A percentile compares a stretch with the other conserved stretches of the same genome.
Evolutionary conservation across 352 stramenopile species (phyloP).

Genomic region (Phytophthora europaea): DNA sequence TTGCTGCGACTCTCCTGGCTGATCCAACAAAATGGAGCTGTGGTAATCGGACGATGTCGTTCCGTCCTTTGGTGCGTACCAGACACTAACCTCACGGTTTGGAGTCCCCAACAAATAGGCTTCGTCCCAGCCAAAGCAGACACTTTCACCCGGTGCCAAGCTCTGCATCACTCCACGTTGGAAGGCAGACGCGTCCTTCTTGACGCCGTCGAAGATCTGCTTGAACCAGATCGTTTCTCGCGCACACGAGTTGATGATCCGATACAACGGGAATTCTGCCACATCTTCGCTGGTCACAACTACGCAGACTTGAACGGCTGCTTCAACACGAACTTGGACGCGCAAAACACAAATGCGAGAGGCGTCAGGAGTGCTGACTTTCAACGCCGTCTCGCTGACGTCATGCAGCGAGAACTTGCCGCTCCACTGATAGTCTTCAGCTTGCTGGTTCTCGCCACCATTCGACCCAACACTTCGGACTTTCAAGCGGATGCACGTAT

Average conservation of each 20-base stretch:
- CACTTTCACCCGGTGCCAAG: conserved; percentile 71
- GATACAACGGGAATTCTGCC: conserved; percentile 75
- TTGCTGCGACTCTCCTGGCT: conserved; percentile 69
- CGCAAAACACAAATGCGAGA: conserved; percentile 83
- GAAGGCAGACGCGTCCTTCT: conserved; percentile 51
- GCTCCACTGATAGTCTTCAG: conserved; percentile 72
- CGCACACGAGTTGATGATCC: conserved; percentile 81
- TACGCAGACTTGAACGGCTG: conserved; percentile 76
- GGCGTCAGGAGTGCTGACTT: conserved; percentile 87
- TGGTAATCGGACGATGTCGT: conserved; percentile 46
- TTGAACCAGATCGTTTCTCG: conserved; percentile 84
- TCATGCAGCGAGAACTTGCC: conserved; percentile 87
- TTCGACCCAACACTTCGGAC: conserved; percentile 38
- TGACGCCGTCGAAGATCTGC: conserved; percentile 79
- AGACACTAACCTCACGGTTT: conserved; percentile 71
- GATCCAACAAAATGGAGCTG: conserved; percentile 78
- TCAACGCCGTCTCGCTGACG: conserved; percentile 86
- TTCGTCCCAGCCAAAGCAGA: conserved; percentile 91
- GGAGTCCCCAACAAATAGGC: conserved; percentile 78
- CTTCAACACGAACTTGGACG: conserved; percentile 83
- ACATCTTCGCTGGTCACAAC: conserved; percentile 79
- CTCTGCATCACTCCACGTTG: conserved; percentile 78
- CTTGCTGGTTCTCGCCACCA: background rate
- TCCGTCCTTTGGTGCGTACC: conserved; percentile 55
- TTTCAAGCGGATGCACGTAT: conserved; percentile 77